Base-by-base conservation (phyloP, 116 monocot genomes). In the Phalaenopsis hybrid region DNA sequence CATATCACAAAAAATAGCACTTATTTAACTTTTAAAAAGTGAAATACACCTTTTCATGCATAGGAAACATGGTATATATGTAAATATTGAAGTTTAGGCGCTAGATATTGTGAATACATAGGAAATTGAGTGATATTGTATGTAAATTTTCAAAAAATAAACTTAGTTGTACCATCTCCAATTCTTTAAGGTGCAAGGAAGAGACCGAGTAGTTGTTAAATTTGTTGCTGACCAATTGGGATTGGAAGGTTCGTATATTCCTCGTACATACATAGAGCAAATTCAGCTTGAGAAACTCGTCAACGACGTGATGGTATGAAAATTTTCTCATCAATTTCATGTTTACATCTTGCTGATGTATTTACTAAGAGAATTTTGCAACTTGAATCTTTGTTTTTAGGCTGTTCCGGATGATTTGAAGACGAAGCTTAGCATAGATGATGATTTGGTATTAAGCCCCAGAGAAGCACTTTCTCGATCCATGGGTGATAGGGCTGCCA, bases 281-380 rank as follows among this genome's bases (percentile, higher is more conserved):
- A 99, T 99, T 88, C 99, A 99, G 57, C 86, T 99, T 44, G 99
- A 99, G 86, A 99, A 99, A 78, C 91, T 95, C 88, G 92, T 99
- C 44, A 94, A 95, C 83, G 99, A 99, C 44, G 92, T 99, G 59
- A 91, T 95, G 89, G 99, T 99, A 94, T 77, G 89, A 57, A 2
- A 17, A 50, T 33, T 73, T 74, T 28, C 48, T 46, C 43, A 37
- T 31, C 15, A 23, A n/a, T 45, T 79, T 76, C 28, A 55, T 23
- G 67, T 70, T 12, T 78, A 33, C 5, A 77, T 28, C 37, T 67
- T 44, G 61, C 46, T 76, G 44, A 82, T 61, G 13, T 37, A 43
- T 72, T 18, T 82, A 28, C 12, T 77, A 67, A 13, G 44, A 82
- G 50, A 48, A 77, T 25, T 45, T 0, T 20, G 45, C 45, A 44